phyloP scores from a whole-genome alignment of 2,329 filamentous ascomycete species.

The Trichophyton equinum region DNA sequence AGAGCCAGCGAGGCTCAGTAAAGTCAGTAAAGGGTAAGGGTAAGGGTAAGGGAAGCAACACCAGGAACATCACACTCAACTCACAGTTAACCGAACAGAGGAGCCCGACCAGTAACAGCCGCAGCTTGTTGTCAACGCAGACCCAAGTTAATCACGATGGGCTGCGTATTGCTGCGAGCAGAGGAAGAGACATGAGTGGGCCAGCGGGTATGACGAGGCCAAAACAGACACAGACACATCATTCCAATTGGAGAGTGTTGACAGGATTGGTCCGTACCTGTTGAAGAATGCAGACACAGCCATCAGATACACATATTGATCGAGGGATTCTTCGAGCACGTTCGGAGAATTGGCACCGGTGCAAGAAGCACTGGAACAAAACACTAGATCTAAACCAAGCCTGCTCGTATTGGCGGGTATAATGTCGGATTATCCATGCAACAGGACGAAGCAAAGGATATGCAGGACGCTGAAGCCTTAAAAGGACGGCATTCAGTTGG shows the following conservation, averaged over 20 bases:
- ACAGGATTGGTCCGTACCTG: not conserved
- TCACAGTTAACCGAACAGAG: slow-evolving; percentile 1
- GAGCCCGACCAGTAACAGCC: not conserved
- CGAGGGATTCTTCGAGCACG: not conserved
- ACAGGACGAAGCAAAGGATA: not conserved
- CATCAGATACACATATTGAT: slow-evolving; percentile 1
- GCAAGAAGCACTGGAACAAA: slow-evolving; percentile 1
- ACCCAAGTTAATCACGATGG: not conserved
- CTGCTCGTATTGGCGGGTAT: not conserved
- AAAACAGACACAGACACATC: not conserved
- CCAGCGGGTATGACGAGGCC: not conserved
- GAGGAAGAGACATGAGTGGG: slow-evolving; percentile 2
- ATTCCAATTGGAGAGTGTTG: slow-evolving; percentile 3
- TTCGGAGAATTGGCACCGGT: not conserved
- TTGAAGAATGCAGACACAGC: not conserved
- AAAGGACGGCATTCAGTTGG: slow-evolving; percentile 6
- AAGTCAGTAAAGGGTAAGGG: too few species aligned
- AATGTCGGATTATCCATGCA: not conserved
- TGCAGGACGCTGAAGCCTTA: not conserved
- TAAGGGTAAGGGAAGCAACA: not conserved
- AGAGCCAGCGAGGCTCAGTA: too few species aligned
- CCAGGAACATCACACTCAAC: not conserved
- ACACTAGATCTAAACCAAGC: not conserved
- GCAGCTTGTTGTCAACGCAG: not conserved
- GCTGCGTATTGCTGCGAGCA: not conserved